phyloP scores from a whole-genome alignment of 2,329 filamentous ascomycete species.

The Ophiostoma ulmi region DNA sequence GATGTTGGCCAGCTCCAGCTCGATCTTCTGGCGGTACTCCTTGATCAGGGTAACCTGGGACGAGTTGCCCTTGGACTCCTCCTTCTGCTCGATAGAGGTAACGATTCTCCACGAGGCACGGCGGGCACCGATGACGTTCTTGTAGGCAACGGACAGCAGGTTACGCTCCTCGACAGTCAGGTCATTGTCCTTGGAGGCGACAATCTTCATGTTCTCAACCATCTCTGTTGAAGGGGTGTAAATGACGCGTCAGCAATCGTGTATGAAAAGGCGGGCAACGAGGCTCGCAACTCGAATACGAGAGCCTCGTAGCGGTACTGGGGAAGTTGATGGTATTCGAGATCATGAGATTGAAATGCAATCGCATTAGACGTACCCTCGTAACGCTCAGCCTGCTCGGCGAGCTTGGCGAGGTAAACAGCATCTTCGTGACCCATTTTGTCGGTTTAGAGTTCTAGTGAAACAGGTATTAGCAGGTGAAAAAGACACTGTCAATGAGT shows the following conservation, averaged over 20 bases:
- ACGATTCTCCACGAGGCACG: slow-evolving; percentile 99
- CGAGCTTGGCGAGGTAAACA: slow-evolving; percentile 99
- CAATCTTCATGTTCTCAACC: slow-evolving; percentile 99
- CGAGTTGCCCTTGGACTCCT: slow-evolving; percentile 97
- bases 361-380: slow-evolving; percentile 64
- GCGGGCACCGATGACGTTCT: slow-evolving; percentile 98
- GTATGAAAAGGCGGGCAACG: neutral
- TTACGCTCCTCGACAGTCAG: slow-evolving; percentile 96
- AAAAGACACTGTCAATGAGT: neutral
- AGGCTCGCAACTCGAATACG: neutral
- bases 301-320: neutral
- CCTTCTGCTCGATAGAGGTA: slow-evolving; percentile 99
- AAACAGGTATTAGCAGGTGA: slow-evolving; percentile 14
- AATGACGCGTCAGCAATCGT: slow-evolving; percentile 22
- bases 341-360: neutral
- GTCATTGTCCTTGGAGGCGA: slow-evolving; percentile 81
- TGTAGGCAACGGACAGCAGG: slow-evolving; percentile 97
- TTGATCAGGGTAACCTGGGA: slow-evolving; percentile 87
- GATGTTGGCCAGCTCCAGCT: slow-evolving; percentile 93
- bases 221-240: slow-evolving; percentile 61
- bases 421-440: slow-evolving; percentile 99
- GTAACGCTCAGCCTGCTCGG: slow-evolving; percentile 99
- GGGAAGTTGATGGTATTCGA: too few species aligned
- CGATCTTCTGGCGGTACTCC: slow-evolving; percentile 98
- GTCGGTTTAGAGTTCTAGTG: slow-evolving; percentile 38